These are phyloP conservation scores for Phycomyces nitens DNA, from an alignment of 192 early-diverging fungal genomes.

Conservation along the genomic window DNA sequence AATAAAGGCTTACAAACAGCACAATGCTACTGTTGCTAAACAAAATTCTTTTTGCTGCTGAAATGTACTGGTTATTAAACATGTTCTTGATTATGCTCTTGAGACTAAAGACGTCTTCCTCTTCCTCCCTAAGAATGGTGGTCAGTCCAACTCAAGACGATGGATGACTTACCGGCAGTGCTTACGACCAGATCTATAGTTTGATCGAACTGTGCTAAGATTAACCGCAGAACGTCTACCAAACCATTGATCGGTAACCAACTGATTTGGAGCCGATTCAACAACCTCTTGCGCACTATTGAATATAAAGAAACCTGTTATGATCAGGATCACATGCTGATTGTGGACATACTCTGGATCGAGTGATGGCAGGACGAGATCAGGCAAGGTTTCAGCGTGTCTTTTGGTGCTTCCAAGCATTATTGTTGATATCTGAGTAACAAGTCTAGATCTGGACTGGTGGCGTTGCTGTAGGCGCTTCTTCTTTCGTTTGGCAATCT, in stretches of 20 bases:
- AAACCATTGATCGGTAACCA: slow-evolving; percentile 14
- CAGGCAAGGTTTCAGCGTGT: slow-evolving; percentile 6
- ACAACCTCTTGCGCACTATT: slow-evolving; percentile 29
- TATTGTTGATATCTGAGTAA: slow-evolving; percentile 16
- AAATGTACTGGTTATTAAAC: slow-evolving; percentile 9
- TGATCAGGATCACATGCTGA: neutral
- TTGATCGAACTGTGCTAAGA: slow-evolving; percentile 28
- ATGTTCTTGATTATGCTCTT: neutral
- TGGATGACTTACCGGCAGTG: slow-evolving; percentile 15
- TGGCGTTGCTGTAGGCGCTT: slow-evolving; percentile 18
- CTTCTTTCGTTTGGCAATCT: slow-evolving; percentile 17
- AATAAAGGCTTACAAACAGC: slow-evolving; percentile 22
- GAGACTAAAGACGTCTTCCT: neutral
- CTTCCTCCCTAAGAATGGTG: neutral
- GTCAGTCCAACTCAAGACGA: neutral
- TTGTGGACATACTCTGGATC: slow-evolving; percentile 12
- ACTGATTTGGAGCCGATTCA: neutral
- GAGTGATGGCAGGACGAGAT: slow-evolving; percentile 11
- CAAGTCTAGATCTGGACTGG: slow-evolving; percentile 6
- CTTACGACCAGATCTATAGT: slow-evolving; percentile 23
- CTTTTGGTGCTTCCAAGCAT: slow-evolving; percentile 5
- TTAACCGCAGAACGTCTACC: slow-evolving; percentile 17
- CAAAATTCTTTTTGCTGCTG: neutral
- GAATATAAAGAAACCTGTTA: neutral
- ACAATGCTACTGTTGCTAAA: slow-evolving; percentile 23